Percentiles rank a stretch among this genome's conserved stretches.
Evolutionary conservation across 2,329 filamentous ascomycete species (phyloP).

Genomic region (Chaetomiaceae sp.): DNA sequence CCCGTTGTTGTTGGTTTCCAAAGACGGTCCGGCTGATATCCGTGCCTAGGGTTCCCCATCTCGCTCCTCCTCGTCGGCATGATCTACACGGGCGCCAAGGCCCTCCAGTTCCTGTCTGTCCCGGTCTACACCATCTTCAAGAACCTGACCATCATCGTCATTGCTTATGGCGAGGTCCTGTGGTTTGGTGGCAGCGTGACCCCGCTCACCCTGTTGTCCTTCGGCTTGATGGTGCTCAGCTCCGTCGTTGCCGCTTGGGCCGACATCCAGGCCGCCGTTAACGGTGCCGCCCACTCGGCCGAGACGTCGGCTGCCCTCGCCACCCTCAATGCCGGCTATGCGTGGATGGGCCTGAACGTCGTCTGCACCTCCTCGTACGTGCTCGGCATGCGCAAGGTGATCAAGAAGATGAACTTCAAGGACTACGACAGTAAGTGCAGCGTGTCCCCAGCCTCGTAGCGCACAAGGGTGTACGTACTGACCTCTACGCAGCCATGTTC

Average conservation of each 20-base stretch:
- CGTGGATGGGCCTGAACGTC: constrained; percentile 98
- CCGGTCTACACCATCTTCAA: constrained; percentile 99
- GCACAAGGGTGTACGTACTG: constrained; percentile 30
- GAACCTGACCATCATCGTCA: constrained; percentile 97
- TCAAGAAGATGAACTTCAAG: constrained; percentile 99
- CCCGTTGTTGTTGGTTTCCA: background rate
- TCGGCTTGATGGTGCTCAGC: constrained; percentile 93
- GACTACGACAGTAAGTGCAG: constrained; percentile 91
- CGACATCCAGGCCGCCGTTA: constrained; percentile 82
- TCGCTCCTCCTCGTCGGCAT: constrained; percentile 94
- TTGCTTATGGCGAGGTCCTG: constrained; percentile 95
- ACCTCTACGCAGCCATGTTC: constrained; percentile 72
- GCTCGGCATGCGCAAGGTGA: constrained; percentile 92
- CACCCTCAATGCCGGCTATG: constrained; percentile 88
- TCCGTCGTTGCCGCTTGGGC: constrained; percentile 95
- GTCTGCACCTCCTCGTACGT: constrained; percentile 89
- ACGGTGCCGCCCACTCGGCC: constrained; percentile 50
- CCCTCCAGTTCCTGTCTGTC: constrained; percentile 92
- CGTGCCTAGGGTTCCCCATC: constrained; percentile 78
- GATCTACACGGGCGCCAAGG: constrained; percentile 98
- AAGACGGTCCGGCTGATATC: constrained; percentile 13
- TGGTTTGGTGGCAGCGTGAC: constrained; percentile 96
- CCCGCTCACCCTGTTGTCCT: constrained; percentile 81
- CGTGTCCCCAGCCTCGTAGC: too few species aligned
- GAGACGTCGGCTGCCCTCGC: constrained; percentile 73